Percentiles rank a stretch among this genome's conserved stretches.
Evolutionary conservation across 2,329 filamentous ascomycete genomes (phyloP).

Genomic region (Diaporthe helianthi): DNA sequence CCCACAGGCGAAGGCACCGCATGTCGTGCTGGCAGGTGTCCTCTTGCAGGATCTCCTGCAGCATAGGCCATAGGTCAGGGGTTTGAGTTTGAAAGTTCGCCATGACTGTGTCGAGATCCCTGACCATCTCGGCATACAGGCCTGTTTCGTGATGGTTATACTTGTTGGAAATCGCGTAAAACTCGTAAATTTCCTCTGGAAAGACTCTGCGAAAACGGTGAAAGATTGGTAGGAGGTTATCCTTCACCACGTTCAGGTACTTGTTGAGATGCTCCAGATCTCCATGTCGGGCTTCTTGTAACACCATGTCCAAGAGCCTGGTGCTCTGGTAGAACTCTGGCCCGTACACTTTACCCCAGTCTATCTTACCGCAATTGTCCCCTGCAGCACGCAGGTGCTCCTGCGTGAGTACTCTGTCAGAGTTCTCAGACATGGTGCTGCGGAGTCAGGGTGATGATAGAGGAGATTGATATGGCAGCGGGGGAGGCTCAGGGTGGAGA

Average conservation of each 20-base stretch:
- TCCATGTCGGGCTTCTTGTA: too few species aligned
- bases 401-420: too few species aligned
- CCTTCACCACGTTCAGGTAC: neutral
- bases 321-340: too few species aligned
- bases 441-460: neutral
- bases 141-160: neutral
- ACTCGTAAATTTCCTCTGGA: neutral
- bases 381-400: too few species aligned
- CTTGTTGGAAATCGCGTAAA: too few species aligned
- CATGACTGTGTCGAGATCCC: neutral
- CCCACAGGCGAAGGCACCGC: too few species aligned
- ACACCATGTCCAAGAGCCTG: fast-evolving
- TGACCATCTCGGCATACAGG: neutral
- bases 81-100: neutral
- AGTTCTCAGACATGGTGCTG: neutral
- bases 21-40: too few species aligned
- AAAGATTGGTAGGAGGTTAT: neutral
- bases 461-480: neutral
- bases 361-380: too few species aligned
- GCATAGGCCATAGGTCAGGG: neutral
- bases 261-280: neutral
- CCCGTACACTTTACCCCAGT: neutral
- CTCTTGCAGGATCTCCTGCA: too few species aligned
- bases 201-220: neutral
- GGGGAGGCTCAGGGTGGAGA: neutral